Evolutionary conservation across 176 grass and related monocot species (phyloP), one percentile per base, ranked within the genome.

Genomic region (Stipa capillata): DNA sequence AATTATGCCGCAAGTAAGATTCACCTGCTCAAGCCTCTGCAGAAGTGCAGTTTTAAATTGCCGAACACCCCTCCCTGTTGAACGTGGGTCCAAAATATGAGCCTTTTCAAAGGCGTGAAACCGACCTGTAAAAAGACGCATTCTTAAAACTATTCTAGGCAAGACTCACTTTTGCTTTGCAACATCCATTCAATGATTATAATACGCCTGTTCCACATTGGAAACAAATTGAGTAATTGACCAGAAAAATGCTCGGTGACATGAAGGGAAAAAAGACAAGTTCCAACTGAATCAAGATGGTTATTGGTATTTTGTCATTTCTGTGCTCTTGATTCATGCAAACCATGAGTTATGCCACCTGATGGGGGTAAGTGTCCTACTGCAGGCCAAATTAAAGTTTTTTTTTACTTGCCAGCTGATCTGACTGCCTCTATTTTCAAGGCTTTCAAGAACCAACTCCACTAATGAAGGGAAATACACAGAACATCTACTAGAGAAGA

Each of bases 51-150:
- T 94, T 84, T 97, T 97, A 58, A 94, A 97, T 57, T 97, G 95
- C 37, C 92, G 79, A 58, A 97, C 89, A 65, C 95, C 92, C 76
- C 95, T 92, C 25, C 87, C 89, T 27, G 49, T 85, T 52, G 95
- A 94, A 40, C 74, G 61, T 20, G 80, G 85, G 77, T 94, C 95
- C 87, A 88, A 80, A 17, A 33, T 56, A 70, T 97, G 95, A 65
- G 95, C 79, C 73, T 94, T 97, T 76, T 92, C 95, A 83, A 97
- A 97, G 24, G 95, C 95, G 32, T 97, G 95, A 73, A 94, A 97
- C 15, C 95, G 89, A 65, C 95, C 95, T 97, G 65, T 82, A 50
- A 79, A 85, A 76, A 50, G 16, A 80, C 39, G 79, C 36, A 16
- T 62, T 63, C 12, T 35, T 71, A 33, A 12, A 27, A 80, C 49